Base-by-base conservation (phyloP, 805 yeast genomes). In the Sugiyamaella qingdaonensis region DNA sequence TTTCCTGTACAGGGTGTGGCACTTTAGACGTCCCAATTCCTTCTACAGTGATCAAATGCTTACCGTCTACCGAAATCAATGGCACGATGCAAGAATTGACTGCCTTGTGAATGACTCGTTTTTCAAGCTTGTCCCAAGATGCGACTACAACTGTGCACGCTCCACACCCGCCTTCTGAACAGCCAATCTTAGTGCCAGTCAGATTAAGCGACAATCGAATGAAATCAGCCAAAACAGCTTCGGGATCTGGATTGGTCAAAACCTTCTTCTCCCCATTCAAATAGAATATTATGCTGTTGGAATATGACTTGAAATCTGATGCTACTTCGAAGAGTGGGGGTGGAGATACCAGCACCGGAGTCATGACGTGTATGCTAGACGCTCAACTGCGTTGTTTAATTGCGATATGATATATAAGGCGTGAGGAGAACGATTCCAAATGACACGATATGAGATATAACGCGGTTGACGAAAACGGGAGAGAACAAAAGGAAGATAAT, bases 121-220 rank as follows among this genome's bases (percentile, higher is more conserved):
- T 61, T 8, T 47, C 54, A 9, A 34, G 58, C 9, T 59, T 50
- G 43, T 69, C 70, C 62, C 68, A 65, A 10, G 68, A 66, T 5
- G 72, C 74, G 4, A 75, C 59, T 8, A 74, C 73, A 29, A 76
- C 74, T 2, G 79, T 74, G 54, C 80, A 76, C 2, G 79, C 79
- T 31, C 79, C 79, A 61, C 80, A 76, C 3, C 80, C 80, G 18
- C 79, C 79, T 58, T 76, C 80, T 11, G 77, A 72, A 60, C 80
- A 76, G 11, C 78, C 78, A 16, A 76, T 70, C 57, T 76, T 76
- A 10, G 79, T 74, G 14, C 79, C 80, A 2, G 70, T 70, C 19
- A 76, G 63, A 14, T 68, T 68, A 1, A 67, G 58, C 8, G 60
- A 54, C 4, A 50, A 41, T 41, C 80, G 63, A 47, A 76, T 73